These are phyloP conservation scores for Pleomassaria siparia DNA, from an alignment of 2,329 filamentous ascomycete genomes.

Conservation along the genomic window DNA sequence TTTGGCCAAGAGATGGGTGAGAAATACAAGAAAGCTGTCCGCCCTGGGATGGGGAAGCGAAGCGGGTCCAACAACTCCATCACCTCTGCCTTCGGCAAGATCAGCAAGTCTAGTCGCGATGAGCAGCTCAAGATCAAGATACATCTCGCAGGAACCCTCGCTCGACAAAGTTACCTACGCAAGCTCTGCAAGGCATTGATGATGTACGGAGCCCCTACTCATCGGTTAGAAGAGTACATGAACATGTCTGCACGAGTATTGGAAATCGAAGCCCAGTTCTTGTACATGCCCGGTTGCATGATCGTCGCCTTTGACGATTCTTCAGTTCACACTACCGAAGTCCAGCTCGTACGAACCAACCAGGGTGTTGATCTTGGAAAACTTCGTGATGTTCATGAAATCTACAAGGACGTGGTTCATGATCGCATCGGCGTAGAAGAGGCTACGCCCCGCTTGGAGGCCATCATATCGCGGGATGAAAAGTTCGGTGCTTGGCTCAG, in stretches of 20 bases:
- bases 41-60: conserved; percentile 40
- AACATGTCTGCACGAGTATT: conserved; percentile 85
- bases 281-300: conserved; percentile 92
- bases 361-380: conserved; percentile 75
- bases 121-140: conserved; percentile 61
- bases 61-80: conserved; percentile 42
- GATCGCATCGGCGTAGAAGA: conserved; percentile 73
- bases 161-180: conserved; percentile 78
- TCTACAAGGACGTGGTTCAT: conserved; percentile 82
- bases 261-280: conserved; percentile 84
- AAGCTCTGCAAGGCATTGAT: conserved; percentile 85
- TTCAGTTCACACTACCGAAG: conserved; percentile 74
- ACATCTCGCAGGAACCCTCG: conserved; percentile 69
- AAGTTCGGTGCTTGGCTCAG: conserved; percentile 53
- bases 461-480: conserved; percentile 59
- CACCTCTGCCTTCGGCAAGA: conserved; percentile 31
- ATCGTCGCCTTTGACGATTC: conserved; percentile 84
- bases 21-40: conserved; percentile 42
- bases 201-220: conserved; percentile 87
- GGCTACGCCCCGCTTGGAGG: conserved; percentile 63
- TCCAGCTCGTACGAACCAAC: conserved; percentile 68
- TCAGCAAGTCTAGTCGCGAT: conserved; percentile 44
- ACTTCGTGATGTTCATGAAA: conserved; percentile 71
- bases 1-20: conserved; percentile 47
- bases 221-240: conserved; percentile 90